Percentiles rank a stretch among this genome's conserved stretches.
Conservation (phyloP, 176 grass and related monocot species). For the Aegilops tauschii region DNA sequence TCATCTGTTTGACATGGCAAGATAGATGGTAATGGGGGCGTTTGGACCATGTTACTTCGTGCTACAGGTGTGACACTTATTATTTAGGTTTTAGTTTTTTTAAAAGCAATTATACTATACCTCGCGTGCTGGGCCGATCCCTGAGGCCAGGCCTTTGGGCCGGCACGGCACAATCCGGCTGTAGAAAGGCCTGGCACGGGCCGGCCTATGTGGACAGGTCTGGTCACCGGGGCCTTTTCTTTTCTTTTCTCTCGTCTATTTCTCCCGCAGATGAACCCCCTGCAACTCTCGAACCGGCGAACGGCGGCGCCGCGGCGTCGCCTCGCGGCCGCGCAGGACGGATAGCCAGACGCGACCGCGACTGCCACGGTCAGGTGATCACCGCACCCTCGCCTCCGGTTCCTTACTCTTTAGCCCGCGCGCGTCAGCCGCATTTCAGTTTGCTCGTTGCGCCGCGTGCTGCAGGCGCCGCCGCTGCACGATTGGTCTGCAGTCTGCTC, state of each 20-base stretch:
- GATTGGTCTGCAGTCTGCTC: background rate
- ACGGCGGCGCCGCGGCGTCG: background rate
- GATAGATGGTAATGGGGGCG: no score
- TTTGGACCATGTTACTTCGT: no score
- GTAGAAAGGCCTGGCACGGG: no score
- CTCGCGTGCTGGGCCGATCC: no score
- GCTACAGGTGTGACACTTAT: no score
- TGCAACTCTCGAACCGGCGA: background rate
- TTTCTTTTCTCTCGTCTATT: background rate
- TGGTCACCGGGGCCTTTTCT: background rate
- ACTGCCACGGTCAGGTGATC: background rate
- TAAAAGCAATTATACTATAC: no score
- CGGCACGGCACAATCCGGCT: no score
- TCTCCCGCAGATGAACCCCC: background rate
- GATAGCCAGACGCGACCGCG: background rate
- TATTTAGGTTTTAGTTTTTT: no score
- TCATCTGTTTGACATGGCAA: no score
- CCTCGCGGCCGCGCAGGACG: background rate
- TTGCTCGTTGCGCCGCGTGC: background rate
- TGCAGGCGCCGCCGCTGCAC: background rate
- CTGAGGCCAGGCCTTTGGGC: no score
- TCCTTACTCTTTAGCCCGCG: background rate
- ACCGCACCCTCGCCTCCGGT: background rate
- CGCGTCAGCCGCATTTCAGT: background rate
- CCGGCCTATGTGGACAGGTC: no score